These are phyloP conservation scores for Myriosclerotinia duriaeana DNA, from an alignment of 2,329 filamentous ascomycete species.

Conservation along the genomic window DNA sequence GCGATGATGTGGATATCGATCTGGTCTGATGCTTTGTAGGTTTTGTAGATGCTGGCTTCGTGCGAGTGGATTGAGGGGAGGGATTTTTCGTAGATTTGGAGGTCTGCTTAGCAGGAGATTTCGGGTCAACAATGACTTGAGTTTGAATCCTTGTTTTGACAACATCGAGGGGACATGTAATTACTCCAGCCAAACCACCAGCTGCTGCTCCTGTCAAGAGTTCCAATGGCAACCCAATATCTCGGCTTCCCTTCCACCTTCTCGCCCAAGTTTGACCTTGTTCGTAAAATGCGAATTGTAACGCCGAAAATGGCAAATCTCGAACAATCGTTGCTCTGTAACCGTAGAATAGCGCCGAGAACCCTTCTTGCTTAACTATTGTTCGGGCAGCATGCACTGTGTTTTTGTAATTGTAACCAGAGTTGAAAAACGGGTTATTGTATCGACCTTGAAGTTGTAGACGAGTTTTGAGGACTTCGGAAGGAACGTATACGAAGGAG, in stretches of 20 bases:
- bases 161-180: constrained; percentile 94
- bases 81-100: constrained; percentile 25
- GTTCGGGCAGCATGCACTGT: constrained; percentile 82
- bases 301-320: constrained; percentile 90
- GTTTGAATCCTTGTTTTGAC: constrained; percentile 97
- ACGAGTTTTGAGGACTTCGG: constrained; percentile 96
- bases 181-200: constrained; percentile 86
- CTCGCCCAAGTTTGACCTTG: constrained; percentile 84
- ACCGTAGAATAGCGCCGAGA: constrained; percentile 87
- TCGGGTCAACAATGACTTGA: constrained; percentile 61
- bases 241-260: constrained; percentile 71
- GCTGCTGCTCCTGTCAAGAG: constrained; percentile 86
- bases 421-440: constrained; percentile 91
- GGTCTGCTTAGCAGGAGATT: constrained; percentile 33
- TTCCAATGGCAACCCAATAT: constrained; percentile 83
- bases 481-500: constrained; percentile 91
- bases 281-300: constrained; percentile 98
- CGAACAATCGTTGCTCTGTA: constrained; percentile 94
- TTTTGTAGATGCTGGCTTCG: constrained; percentile 29
- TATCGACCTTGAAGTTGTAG: constrained; percentile 91
- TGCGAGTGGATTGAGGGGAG: constrained; percentile 28
- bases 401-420: constrained; percentile 92
- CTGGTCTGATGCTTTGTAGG: constrained; percentile 54
- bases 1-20: constrained; percentile 84
- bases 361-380: constrained; percentile 79